phyloP scores from a whole-genome alignment of 495 filamentous ascomycete species.

The Penicillium waksmanii region DNA sequence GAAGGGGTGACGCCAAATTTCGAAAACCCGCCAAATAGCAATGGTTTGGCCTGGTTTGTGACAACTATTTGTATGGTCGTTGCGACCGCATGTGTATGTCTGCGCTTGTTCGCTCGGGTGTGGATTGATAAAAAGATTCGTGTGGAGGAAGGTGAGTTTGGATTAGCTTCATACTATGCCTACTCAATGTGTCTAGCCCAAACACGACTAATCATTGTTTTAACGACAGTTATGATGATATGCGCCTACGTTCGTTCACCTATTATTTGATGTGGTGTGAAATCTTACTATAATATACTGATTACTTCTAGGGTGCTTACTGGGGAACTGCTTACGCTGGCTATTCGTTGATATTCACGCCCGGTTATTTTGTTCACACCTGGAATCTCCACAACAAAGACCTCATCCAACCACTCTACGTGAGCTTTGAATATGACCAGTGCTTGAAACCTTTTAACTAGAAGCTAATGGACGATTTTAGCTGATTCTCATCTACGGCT shows the following conservation, averaged over 20 bases:
- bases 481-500: slow-evolving; percentile 28
- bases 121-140: slow-evolving; percentile 22
- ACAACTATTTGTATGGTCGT: slow-evolving; percentile 23
- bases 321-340: slow-evolving; percentile 28
- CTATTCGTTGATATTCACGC: slow-evolving; percentile 22
- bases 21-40: slow-evolving; percentile 35
- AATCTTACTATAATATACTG: not conserved
- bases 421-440: not conserved
- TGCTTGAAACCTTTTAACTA: not conserved
- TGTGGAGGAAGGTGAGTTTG: slow-evolving; percentile 26
- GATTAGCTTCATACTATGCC: slow-evolving; percentile 1
- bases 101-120: slow-evolving; percentile 19
- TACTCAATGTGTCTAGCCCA: not conserved
- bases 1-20: slow-evolving; percentile 29
- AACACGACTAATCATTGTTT: not conserved
- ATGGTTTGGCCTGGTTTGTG: slow-evolving; percentile 29
- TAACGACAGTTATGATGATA: slow-evolving; percentile 13
- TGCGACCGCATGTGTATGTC: slow-evolving; percentile 20
- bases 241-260: slow-evolving; percentile 21
- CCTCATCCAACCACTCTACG: slow-evolving; percentile 21
- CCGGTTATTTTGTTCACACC: slow-evolving; percentile 28
- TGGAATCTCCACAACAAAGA: slow-evolving; percentile 28
- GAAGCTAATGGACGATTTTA: not conserved
- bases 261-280: no score
- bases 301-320: slow-evolving; percentile 23